Evolutionary conservation across 2,329 filamentous ascomycete species (phyloP), one percentile per base, ranked within the genome.

Genomic region (Xylariaceae sp.): DNA sequence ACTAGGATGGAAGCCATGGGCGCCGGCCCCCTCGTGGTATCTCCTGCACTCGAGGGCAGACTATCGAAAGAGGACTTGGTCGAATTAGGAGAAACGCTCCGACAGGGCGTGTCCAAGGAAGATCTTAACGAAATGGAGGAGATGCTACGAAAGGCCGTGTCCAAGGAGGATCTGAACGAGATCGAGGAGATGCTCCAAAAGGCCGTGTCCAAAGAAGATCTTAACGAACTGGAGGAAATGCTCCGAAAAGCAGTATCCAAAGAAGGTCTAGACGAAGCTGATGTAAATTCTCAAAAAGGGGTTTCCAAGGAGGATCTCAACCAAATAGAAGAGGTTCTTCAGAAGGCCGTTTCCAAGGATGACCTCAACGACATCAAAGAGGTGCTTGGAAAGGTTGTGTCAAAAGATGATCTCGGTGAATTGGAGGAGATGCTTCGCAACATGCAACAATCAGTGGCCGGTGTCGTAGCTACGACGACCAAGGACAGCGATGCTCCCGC

Each of bases 1-100:
- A 84, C 85, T 69, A 96, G 96, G 74, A 81, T 96, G 22, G 91
- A 96, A 60, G 79, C 85, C 6, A 81, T 94, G 64, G 87, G 89
- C 58, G 72, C 76, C 5, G 73, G 80, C 10, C 70, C 72, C 8
- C 72, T 76, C 19, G 36, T 15, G 10, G 1, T 26, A 16, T 65
- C 71, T 5, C 68, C 75, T 21, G 71, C 70, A 40, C 63, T 70
- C 13, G 62, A 63, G 53, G 16, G 61, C 46, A 74, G 75, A 48
- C 65, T 65, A 58, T 80, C 53, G 68, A 77, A 53, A 37, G 49
- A 49, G 9, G 55, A 55, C 26, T 22, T 57, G 13, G 41, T 43
- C 6, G 63, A 67, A 21, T 69, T 79, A 70, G 80, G 85, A 58
- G 74, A 79, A 44, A 78, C 79, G 63, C 71, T 80, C 65, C 67